phyloP scores from a whole-genome alignment of 1,284 basidiomycete genomes.

The Blastosporella zonata region DNA sequence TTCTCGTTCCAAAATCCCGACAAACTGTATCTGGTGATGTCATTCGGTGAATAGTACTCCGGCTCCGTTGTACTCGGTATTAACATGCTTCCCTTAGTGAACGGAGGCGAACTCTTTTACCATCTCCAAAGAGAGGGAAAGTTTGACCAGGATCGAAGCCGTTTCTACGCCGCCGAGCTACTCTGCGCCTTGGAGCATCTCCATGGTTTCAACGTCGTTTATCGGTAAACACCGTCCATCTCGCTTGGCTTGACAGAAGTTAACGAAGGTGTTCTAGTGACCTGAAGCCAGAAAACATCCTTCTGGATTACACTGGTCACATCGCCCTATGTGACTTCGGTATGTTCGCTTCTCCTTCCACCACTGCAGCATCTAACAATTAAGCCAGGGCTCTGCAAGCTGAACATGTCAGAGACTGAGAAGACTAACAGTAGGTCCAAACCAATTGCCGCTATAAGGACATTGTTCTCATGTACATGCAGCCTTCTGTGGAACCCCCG shows the following conservation, averaged over 20 bases:
- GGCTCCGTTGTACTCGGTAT: background rate
- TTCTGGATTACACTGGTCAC: conserved; percentile 96
- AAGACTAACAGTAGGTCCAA: conserved; percentile 91
- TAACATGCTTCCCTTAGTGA: conserved; percentile 55
- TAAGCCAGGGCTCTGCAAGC: conserved; percentile 84
- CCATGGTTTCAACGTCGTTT: conserved; percentile 97
- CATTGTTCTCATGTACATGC: conserved; percentile 9
- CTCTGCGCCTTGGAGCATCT: conserved; percentile 94
- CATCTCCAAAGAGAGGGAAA: conserved; percentile 96
- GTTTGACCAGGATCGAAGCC: conserved; percentile 90
- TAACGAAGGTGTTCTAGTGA: conserved; percentile 50
- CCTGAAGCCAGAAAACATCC: conserved; percentile 96
- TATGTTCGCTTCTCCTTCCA: conserved; percentile 20
- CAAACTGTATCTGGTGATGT: conserved; percentile 97
- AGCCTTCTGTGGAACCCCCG: conserved; percentile 99
- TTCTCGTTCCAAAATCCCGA: conserved; percentile 99
- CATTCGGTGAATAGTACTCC: conserved; percentile 63
- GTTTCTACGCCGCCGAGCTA: conserved; percentile 97
- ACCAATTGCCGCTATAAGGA: conserved; percentile 1
- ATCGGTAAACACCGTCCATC: conserved; percentile 58
- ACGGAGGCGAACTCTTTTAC: conserved; percentile 97
- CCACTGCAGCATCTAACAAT: conserved; percentile 4
- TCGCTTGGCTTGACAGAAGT: background rate
- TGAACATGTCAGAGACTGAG: conserved; percentile 98
- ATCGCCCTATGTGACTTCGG: conserved; percentile 98